Evolutionary conservation across 139 green algal species (phyloP), one percentile per base, ranked within the genome.

Genomic region (Chlorella sp.): DNA sequence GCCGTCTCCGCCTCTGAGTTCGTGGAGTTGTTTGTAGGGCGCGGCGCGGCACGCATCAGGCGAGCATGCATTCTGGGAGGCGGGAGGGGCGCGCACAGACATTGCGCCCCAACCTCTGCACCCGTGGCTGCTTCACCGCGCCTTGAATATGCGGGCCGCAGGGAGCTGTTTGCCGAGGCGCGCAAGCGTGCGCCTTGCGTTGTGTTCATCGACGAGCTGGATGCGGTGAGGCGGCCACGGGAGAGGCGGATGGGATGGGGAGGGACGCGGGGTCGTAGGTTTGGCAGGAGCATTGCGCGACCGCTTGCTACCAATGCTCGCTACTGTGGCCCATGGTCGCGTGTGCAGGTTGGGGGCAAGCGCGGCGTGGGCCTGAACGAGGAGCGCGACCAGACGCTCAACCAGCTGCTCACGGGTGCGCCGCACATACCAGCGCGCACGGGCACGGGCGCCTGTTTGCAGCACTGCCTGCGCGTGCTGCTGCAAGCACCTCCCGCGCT

Each of bases 131-230:
- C n/a, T n/a, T n/a, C n/a, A n/a, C 46, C 19, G 46, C 46, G 17
- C 46, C 19, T 55, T 83, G 53, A 55, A 23, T 1, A 29, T n/a
- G n/a, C n/a, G n/a, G n/a, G n/a, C n/a, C n/a, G n/a, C 55, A 73
- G 88, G 2, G 92, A 95, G 78, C 79, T 99, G 62, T 99, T 99
- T 89, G 89, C 92, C 0, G 92, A 98, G 84, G 95, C 95, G 1
- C 87, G 94, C 61, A 94, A 95, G 83, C 68, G 74, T 19, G 79
- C 88, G 27, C 91, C 95, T 29, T 92, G 86, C 56, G 90, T 99
- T 14, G 87, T 99, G n/a, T 99, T 99, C 83, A 97, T 99, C 63
- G 96, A 99, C 65, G 96, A 99, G 87, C 87, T 99, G 74, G 96
- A 99, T 79, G 95, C 94, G 0, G 86, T 99, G 42, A 94, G 90